Base-by-base conservation (phyloP, 768 basidiomycete species). In the Termitomyces sp. region DNA sequence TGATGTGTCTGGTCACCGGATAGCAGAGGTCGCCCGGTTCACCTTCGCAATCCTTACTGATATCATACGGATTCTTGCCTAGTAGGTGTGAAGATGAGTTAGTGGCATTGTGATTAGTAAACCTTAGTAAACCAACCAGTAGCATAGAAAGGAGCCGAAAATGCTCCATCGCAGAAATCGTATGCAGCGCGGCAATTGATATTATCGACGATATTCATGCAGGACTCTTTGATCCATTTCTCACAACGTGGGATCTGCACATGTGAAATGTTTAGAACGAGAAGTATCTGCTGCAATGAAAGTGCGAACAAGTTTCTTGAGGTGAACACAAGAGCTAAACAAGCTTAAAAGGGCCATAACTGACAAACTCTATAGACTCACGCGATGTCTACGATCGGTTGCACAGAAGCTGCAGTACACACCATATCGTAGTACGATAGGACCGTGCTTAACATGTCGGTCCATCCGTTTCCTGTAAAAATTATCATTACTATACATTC, bases 21-120 rank as follows among this genome's bases (percentile, higher is more conserved):
- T 88, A 85, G 67, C 87, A 89, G 12, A 86, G 75, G 3, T 77
- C 78, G 2, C 53, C 62, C 10, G 80, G 67, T 30, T 70, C 65
- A 57, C 84, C 79, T 60, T 80, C 77, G 57, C 87, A 90, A 33
- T 74, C 69, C 64, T 79, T 78, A 64, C 80, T 85, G 52, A 92
- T 80, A 64, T 92, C 88, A 65, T 92, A 91, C 1, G 80, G 82
- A 65, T 85, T 85, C 68, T 72, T 70, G 14, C 75, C 77, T 77
- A 51, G n/a, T 28, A 40, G 16, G 14, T 35, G 10, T 3, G 10
- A 53, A 16, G 4, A 36, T 49, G 24, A 22, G 13, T 13, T 14
- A 10, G 8, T 14, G 6, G 13, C 3, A 24, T 24, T 20, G 9
- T 20, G 6, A 24, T 58, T 5, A 10, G 28, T 16, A 38, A n/a